Evolutionary conservation across 1,284 basidiomycete species (phyloP), one percentile per base, ranked within the genome.

Genomic region (Violaceomyces palustris): DNA sequence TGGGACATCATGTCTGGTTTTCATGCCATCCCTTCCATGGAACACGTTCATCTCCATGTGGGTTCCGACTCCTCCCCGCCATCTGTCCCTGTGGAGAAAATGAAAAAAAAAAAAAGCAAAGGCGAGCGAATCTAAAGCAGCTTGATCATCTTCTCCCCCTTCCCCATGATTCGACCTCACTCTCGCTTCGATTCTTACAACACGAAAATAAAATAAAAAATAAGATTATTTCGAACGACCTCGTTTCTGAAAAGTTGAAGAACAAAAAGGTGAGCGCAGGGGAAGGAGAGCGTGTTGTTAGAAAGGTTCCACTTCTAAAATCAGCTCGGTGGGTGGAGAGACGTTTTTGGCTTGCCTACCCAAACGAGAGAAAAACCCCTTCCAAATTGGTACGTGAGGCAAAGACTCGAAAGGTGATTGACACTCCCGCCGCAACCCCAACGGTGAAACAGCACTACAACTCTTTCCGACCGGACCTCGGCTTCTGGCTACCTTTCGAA

Each of bases 201-300:
- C n/a, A n/a, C n/a, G n/a, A n/a, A n/a, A 25, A 1, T 3, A 29
- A 45, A 21, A 25, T 91, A 1, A 90, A 93, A 67, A 74, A 91
- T 6, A 91, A 96, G 69, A 82, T 96, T 48, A 77, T 96, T 22
- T 93, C 90, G 1, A 78, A 80, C 17, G 92, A 98, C 69, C 75
- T 94, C 15, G 79, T 82, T 38, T 85, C 86, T 0, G 78, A 81
- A 2, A 75, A 77, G 27, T 75, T 97, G 75, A 97, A 93, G 75
- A 81, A 80, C 52, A 96, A 94, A 78, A 91, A 67, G 42, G 48
- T 50, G 33, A 55, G 57, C 50, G 14, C 40, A 43, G 15, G n/a
- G n/a, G n/a, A n/a, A n/a, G n/a, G n/a, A n/a, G n/a, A n/a, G n/a
- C n/a, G n/a, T n/a, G n/a, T n/a, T n/a, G n/a, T n/a, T n/a, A n/a